Evolutionary conservation across 495 filamentous ascomycete species (phyloP), one percentile per base, ranked within the genome.

Genomic region (Aspergillus indologenus): DNA sequence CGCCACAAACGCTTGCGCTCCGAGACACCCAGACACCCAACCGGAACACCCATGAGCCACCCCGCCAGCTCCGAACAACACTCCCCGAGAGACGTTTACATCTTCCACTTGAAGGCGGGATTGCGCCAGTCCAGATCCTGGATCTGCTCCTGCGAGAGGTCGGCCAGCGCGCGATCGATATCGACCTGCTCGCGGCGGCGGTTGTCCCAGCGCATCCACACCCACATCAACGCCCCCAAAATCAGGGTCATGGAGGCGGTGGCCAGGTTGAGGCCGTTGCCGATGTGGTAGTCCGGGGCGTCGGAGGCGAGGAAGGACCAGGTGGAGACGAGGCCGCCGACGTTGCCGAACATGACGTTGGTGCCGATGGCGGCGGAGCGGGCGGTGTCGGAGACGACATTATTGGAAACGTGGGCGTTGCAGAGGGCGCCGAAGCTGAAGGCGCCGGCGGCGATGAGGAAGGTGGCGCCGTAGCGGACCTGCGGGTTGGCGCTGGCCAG

Each of bases 91-190:
- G 26, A 31, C 20, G 26, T n/a, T 69, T 67, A 87, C 59, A 77
- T 81, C 65, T 71, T 79, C 86, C 78, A 87, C 63, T 75, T 79
- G 69, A 88, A 90, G n/a, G 72, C 84, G 7, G 88, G 88, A 65
- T 91, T 86, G 58, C 77, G 79, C 86, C 87, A 91, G 63, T 90
- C 88, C 23, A 90, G 63, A 64, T 87, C 84, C 69, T 88, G 79
- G 15, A 89, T 72, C 73, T 87, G 71, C 60, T 72, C 60, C 67
- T 76, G 68, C 26, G 76, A 78, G 68, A 87, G 57, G 0, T 82
- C 85, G 2, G 74, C 75, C 61, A 90, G 60, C 57, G 81, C 85
- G 52, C 71, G 70, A 58, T 82, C 80, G 5, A 84, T 64, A 63
- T 84, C 81, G 23, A 75, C 72, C 15, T 62, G 61, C 31, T 82